phyloP scores from a whole-genome alignment of 78 protist genomes.

The Protostelium mycophagum region DNA sequence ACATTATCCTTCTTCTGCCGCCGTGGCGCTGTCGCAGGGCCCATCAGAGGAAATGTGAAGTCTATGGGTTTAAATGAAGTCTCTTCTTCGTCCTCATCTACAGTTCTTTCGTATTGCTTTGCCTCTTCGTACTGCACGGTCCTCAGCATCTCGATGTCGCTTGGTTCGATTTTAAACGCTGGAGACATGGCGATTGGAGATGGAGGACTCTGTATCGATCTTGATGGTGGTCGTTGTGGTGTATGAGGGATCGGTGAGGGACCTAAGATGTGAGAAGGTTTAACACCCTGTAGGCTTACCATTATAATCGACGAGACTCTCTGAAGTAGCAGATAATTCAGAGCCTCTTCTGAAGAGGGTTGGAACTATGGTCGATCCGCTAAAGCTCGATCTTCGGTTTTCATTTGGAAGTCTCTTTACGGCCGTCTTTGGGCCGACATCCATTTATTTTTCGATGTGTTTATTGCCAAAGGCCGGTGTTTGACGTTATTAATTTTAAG shows the following conservation, averaged over 20 bases:
- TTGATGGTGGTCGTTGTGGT: background rate
- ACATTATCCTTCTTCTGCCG: background rate
- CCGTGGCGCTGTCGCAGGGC: background rate
- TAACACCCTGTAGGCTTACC: background rate
- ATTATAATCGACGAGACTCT: background rate
- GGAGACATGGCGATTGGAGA: background rate
- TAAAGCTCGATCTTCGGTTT: background rate
- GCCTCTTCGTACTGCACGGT: background rate
- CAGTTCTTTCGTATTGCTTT: background rate
- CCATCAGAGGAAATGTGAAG: background rate
- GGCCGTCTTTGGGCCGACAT: background rate
- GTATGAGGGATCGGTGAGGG: background rate
- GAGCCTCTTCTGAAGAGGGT: background rate
- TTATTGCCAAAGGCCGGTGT: no score
- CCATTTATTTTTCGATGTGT: background rate
- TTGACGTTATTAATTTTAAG: no score
- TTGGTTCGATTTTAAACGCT: background rate
- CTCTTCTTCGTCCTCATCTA: background rate
- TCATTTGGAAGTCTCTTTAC: background rate
- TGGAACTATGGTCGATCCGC: background rate
- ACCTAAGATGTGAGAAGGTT: background rate
- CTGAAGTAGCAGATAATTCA: background rate
- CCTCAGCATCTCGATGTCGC: background rate
- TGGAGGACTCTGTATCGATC: background rate
- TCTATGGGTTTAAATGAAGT: background rate